Conservation (phyloP, 2,329 filamentous ascomycete genomes). For the Ceratocystis lukuohia region DNA sequence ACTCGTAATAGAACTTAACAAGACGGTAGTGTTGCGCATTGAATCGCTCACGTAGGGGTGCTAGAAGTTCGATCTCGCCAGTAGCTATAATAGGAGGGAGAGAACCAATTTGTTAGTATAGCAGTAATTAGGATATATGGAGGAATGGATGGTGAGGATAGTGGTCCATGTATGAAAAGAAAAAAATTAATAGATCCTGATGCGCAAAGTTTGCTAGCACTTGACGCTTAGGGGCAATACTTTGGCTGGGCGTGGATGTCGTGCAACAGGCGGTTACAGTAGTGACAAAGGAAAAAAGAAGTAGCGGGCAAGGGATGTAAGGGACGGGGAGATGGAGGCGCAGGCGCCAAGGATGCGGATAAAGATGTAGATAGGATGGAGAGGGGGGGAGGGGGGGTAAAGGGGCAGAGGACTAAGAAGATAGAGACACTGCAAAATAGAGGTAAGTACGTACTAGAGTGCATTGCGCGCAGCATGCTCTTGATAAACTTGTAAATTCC, state of each 20-base stretch:
- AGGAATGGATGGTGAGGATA: background rate
- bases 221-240: too few species aligned
- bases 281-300: background rate
- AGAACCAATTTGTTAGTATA: constrained; percentile 21
- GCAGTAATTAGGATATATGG: background rate
- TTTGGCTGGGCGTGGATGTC: too few species aligned
- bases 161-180: too few species aligned
- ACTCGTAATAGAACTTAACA: constrained; percentile 98
- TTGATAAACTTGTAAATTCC: constrained; percentile 99
- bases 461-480: constrained; percentile 97
- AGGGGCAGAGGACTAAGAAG: too few species aligned
- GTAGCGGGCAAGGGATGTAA: too few species aligned
- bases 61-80: constrained; percentile 82
- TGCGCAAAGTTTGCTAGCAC: too few species aligned
- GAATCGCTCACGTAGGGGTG: constrained; percentile 76
- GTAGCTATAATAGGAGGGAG: constrained; percentile 43
- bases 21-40: constrained; percentile 93
- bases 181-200: too few species aligned
- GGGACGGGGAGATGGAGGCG: too few species aligned
- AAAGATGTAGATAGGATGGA: too few species aligned
- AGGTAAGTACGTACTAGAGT: constrained; percentile 55
- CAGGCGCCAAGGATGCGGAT: too few species aligned
- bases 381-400: too few species aligned
- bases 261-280: background rate
- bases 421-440: too few species aligned